phyloP scores from a whole-genome alignment of 768 basidiomycete species.

The Gautieria morchelliformis region DNA sequence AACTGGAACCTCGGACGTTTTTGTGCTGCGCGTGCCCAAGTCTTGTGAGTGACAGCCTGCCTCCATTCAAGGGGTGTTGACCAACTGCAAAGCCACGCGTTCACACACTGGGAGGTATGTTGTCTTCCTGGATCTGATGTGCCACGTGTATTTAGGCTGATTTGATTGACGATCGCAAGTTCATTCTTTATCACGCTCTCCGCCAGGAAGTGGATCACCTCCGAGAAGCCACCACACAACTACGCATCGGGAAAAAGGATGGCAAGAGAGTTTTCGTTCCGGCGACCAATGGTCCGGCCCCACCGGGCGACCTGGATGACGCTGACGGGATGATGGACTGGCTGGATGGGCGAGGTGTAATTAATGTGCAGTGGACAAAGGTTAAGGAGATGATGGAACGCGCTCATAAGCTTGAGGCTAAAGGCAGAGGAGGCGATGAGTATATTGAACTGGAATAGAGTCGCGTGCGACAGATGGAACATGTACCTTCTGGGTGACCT shows the following conservation, averaged over 20 bases:
- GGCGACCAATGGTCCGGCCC: conserved; percentile 39
- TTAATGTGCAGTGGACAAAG: conserved; percentile 61
- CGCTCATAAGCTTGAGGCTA: conserved; percentile 51
- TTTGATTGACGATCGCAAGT: conserved; percentile 27
- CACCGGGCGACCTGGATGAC: conserved; percentile 58
- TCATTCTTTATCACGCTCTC: conserved; percentile 53
- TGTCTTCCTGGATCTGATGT: neutral
- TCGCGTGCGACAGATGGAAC: too few relatives aligned
- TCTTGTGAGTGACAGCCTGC: conserved; percentile 27
- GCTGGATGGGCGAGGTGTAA: conserved; percentile 61
- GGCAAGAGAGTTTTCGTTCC: conserved; percentile 40
- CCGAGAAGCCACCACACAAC: conserved; percentile 23
- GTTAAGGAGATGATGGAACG: conserved; percentile 67
- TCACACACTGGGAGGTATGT: conserved; percentile 79
- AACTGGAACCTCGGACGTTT: conserved; percentile 69
- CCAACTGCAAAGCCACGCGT: conserved; percentile 33
- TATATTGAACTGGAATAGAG: neutral
- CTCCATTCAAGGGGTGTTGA: neutral
- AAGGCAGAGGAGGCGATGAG: neutral
- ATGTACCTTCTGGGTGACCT: too few relatives aligned
- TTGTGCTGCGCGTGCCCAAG: conserved; percentile 57
- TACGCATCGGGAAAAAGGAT: neutral
- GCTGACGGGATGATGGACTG: conserved; percentile 78
- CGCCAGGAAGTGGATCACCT: conserved; percentile 49
- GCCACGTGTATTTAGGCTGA: neutral